Conservation (phyloP, 2,329 filamentous ascomycete genomes). For the Penicillium hordei region DNA sequence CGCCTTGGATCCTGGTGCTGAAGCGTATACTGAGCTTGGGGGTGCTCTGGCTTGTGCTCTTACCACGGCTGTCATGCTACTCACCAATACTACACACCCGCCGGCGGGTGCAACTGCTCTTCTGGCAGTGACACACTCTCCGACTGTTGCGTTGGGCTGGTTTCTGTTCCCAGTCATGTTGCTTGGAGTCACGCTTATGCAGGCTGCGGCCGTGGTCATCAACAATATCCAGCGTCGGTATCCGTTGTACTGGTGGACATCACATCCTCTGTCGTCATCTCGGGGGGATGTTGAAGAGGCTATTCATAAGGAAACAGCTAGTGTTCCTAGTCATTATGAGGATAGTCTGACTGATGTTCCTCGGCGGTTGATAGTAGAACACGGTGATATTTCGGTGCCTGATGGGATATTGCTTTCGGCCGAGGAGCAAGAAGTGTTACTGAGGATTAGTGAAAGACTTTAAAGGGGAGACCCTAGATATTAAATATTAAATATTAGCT, state of each 20-base stretch:
- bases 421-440: slow-evolving; percentile 35
- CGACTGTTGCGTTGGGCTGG: slow-evolving; percentile 60
- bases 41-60: slow-evolving; percentile 65
- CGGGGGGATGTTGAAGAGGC: slow-evolving; percentile 22
- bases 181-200: slow-evolving; percentile 62
- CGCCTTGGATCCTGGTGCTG: slow-evolving; percentile 48
- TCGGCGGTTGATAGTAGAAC: slow-evolving; percentile 32
- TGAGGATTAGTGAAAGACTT: slow-evolving; percentile 37
- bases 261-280: slow-evolving; percentile 27
- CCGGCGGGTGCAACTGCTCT: slow-evolving; percentile 73
- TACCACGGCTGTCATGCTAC: slow-evolving; percentile 63
- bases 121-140: slow-evolving; percentile 59
- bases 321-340: slow-evolving; percentile 23
- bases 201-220: slow-evolving; percentile 61
- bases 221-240: slow-evolving; percentile 69
- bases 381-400: slow-evolving; percentile 33
- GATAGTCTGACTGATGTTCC: slow-evolving; percentile 25
- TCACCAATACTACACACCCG: slow-evolving; percentile 72
- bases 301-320: slow-evolving; percentile 17
- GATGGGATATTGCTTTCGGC: slow-evolving; percentile 35
- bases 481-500: neutral
- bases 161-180: slow-evolving; percentile 63
- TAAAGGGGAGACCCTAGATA: slow-evolving; percentile 9
- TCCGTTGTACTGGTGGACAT: slow-evolving; percentile 67
- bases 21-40: slow-evolving; percentile 61